These are phyloP conservation scores for Tuber indicum DNA, from an alignment of 495 filamentous ascomycete genomes.

Conservation along the genomic window DNA sequence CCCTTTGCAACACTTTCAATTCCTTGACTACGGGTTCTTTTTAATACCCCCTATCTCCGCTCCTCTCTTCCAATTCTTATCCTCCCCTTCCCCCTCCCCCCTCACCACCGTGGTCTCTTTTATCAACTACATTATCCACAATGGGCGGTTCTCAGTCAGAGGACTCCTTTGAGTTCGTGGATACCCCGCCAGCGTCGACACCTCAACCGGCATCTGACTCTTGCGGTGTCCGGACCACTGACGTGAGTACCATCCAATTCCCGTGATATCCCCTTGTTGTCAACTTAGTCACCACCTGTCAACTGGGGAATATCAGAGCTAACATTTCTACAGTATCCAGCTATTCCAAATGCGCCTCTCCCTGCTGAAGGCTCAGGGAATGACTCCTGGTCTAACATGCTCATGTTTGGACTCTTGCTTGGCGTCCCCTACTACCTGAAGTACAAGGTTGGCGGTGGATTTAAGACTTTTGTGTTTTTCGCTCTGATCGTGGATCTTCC, in stretches of 20 bases:
- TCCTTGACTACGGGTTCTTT: neutral
- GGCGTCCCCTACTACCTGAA: slow-evolving; percentile 61
- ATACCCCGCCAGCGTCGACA: slow-evolving; percentile 61
- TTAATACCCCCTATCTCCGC: neutral
- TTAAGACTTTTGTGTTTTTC: slow-evolving; percentile 67
- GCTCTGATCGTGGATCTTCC: slow-evolving; percentile 59
- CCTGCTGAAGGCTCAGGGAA: slow-evolving; percentile 67
- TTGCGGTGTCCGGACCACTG: slow-evolving; percentile 67
- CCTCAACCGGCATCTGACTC: slow-evolving; percentile 54
- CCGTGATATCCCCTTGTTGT: slow-evolving; percentile 16
- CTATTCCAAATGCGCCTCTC: slow-evolving; percentile 74
- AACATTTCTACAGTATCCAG: slow-evolving; percentile 54
- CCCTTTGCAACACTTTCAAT: neutral
- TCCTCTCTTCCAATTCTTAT: neutral
- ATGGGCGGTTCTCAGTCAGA: slow-evolving; percentile 52
- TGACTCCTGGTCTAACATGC: slow-evolving; percentile 62
- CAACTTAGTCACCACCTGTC: slow-evolving; percentile 10
- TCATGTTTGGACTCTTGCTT: slow-evolving; percentile 54
- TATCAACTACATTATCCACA: slow-evolving; percentile 35
- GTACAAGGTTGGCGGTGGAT: slow-evolving; percentile 62
- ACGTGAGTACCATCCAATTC: slow-evolving; percentile 49
- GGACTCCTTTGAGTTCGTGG: slow-evolving; percentile 61
- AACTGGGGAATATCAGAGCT: slow-evolving; percentile 33
- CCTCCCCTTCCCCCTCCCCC: slow-evolving; percentile 26
- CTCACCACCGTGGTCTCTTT: slow-evolving; percentile 16